Percentiles rank a stretch among this genome's conserved stretches.
Conservation (phyloP, 148 eudicot species). For the Polygonum aviculare region DNA sequence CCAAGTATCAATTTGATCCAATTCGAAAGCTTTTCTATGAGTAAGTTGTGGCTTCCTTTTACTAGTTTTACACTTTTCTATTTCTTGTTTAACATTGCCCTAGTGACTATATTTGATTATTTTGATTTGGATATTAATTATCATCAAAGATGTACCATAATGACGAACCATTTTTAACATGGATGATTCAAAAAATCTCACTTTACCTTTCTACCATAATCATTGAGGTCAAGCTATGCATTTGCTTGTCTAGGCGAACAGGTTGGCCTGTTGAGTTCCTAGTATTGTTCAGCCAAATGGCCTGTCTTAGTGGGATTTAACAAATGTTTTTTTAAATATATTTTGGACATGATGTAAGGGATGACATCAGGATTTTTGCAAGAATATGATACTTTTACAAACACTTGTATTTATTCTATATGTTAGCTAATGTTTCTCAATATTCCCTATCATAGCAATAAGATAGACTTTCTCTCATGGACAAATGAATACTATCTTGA, state of each 20-base stretch:
- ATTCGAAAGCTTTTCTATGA: constrained; percentile 51
- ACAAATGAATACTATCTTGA: neutral
- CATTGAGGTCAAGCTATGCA: neutral
- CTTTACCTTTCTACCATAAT: neutral
- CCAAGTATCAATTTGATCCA: constrained; percentile 65
- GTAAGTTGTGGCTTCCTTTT: constrained; percentile 28
- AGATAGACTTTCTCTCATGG: neutral
- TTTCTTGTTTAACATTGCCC: neutral
- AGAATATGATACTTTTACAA: neutral
- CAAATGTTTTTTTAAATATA: neutral
- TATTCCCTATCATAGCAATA: neutral
- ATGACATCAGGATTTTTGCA: neutral
- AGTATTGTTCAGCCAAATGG: neutral
- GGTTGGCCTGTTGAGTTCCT: neutral
- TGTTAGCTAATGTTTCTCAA: too few species aligned
- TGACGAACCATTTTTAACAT: too few species aligned
- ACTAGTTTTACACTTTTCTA: too few species aligned
- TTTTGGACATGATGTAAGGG: neutral
- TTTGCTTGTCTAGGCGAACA: neutral
- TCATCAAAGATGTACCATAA: too few species aligned
- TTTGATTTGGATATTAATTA: neutral
- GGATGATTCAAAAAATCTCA: too few species aligned
- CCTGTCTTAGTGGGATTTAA: neutral
- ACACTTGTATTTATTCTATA: too few species aligned
- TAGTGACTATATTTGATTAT: neutral